Conservation (phyloP, 805 yeast species). For the Lachancea cidri region DNA sequence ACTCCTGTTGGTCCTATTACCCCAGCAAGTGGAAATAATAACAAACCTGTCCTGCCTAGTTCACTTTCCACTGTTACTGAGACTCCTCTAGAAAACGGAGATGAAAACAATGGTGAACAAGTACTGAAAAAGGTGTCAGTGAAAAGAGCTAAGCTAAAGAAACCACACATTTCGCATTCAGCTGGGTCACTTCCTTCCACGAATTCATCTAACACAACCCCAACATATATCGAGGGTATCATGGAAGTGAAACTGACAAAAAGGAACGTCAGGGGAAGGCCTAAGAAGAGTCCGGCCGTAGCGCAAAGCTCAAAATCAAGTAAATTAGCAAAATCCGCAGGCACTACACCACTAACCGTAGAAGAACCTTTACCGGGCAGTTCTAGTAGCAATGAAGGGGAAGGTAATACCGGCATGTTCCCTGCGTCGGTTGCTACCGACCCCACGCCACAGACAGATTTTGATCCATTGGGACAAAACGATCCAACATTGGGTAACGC, state of each 20-base stretch:
- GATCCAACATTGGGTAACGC: constrained; percentile 11
- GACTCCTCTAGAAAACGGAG: constrained; percentile 8
- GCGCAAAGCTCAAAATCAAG: constrained; percentile 11
- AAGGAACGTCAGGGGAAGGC: constrained; percentile 1
- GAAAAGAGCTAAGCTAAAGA: constrained; percentile 7
- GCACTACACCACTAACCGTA: constrained; percentile 11
- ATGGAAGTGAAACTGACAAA: constrained; percentile 5
- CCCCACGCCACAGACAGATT: constrained; percentile 13
- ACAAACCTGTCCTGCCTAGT: constrained; percentile 13
- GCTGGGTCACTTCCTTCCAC: background rate
- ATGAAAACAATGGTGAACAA: constrained; percentile 9
- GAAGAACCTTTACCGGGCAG: constrained; percentile 8
- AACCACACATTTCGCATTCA: constrained; percentile 1
- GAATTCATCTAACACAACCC: background rate
- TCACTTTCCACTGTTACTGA: constrained; percentile 17
- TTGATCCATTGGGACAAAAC: constrained; percentile 9
- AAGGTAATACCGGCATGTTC: constrained; percentile 6
- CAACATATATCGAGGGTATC: constrained; percentile 2
- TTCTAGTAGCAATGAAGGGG: constrained; percentile 10
- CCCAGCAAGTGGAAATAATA: constrained; percentile 6
- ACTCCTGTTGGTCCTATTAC: constrained; percentile 13
- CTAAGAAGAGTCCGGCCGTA: constrained; percentile 10
- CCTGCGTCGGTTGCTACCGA: constrained; percentile 9
- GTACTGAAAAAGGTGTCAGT: constrained; percentile 9
- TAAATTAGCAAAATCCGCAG: constrained; percentile 12